phyloP scores from a whole-genome alignment of 2,329 filamentous ascomycete genomes.

The Diplodia seriata region DNA sequence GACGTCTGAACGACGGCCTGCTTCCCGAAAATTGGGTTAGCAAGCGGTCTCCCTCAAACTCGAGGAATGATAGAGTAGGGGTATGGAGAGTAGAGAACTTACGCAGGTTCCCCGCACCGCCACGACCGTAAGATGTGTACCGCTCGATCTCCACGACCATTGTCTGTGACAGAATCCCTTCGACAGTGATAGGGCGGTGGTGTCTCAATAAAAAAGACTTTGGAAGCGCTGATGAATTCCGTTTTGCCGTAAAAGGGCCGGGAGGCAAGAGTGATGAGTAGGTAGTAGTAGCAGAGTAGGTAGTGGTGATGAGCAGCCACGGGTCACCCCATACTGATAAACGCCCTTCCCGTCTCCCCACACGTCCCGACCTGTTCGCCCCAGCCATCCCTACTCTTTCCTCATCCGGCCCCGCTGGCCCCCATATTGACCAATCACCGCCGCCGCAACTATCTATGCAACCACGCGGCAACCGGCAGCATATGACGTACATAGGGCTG shows the following conservation, averaged over 20 bases:
- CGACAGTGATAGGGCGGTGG: background rate
- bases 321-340: background rate
- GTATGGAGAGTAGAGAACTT: background rate
- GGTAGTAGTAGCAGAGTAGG: background rate
- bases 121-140: constrained; percentile 37
- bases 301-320: background rate
- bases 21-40: background rate
- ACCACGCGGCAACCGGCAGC: background rate
- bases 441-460: background rate
- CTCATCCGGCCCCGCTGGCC: background rate
- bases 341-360: background rate
- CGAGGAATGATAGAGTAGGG: too few species aligned
- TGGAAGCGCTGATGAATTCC: background rate
- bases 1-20: constrained; percentile 25
- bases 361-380: background rate
- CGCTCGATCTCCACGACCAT: constrained; percentile 34
- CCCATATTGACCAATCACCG: background rate
- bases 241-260: background rate
- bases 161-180: background rate
- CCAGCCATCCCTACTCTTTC: background rate
- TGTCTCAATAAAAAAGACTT: too few species aligned
- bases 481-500: constrained; percentile 4
- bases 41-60: too few species aligned
- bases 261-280: background rate
- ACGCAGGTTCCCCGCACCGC: constrained; percentile 39